A percentile compares a stretch with the other conserved stretches of the same genome.
These are phyloP conservation scores for Priceomyces castillae DNA, from an alignment of 805 yeast genomes.

Conservation along the genomic window DNA sequence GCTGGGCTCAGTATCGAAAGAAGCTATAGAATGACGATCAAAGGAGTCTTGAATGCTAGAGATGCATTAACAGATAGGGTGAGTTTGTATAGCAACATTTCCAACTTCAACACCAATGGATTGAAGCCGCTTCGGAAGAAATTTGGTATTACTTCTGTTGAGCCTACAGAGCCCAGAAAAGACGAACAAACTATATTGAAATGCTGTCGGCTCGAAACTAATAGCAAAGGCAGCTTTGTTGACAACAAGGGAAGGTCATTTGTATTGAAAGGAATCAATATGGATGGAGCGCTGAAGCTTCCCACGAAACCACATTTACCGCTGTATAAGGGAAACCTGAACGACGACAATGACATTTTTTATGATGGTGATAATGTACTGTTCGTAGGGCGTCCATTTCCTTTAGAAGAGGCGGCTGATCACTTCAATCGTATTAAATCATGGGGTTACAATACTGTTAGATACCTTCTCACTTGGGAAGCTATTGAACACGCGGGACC, in stretches of 20 bases:
- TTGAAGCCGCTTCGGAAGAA: conserved; percentile 26
- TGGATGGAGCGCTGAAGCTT: conserved; percentile 70
- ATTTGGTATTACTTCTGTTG: conserved; percentile 18
- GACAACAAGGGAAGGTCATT: conserved; percentile 58
- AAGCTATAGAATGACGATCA: neutral
- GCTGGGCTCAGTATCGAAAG: neutral
- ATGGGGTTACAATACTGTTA: conserved; percentile 77
- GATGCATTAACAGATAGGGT: conserved; percentile 32
- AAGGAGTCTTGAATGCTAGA: conserved; percentile 9
- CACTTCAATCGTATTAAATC: conserved; percentile 71
- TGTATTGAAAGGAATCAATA: conserved; percentile 72
- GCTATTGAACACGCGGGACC: conserved; percentile 90
- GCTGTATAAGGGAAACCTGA: conserved; percentile 37
- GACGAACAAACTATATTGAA: conserved; percentile 13
- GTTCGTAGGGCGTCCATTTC: conserved; percentile 82
- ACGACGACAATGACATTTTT: conserved; percentile 43
- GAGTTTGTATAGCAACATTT: conserved; percentile 25
- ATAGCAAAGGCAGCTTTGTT: conserved; percentile 53
- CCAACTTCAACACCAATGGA: conserved; percentile 25
- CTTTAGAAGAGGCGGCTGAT: conserved; percentile 63
- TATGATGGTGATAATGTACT: conserved; percentile 72
- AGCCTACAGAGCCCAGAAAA: conserved; percentile 6
- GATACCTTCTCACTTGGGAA: conserved; percentile 87
- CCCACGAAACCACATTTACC: conserved; percentile 58
- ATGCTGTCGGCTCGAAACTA: conserved; percentile 20